phyloP scores from a whole-genome alignment of 73 alveolate species.

The Diophrys sp. region DNA sequence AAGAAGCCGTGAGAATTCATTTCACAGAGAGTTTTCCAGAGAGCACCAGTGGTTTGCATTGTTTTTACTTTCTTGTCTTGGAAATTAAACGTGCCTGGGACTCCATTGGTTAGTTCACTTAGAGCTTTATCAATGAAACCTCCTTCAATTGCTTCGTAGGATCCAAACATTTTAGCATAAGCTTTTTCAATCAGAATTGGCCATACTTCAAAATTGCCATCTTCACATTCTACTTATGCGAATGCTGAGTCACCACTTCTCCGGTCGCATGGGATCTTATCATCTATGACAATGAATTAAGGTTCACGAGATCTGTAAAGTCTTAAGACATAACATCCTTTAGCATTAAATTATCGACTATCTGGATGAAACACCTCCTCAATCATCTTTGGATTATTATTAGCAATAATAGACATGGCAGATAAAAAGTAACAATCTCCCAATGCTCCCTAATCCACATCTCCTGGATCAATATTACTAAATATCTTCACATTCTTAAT shows the following conservation, averaged over 20 bases:
- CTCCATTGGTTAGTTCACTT: conserved; percentile 67
- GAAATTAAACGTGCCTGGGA: conserved; percentile 30
- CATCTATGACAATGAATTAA: background rate
- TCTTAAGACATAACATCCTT: background rate
- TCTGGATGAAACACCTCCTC: conserved; percentile 8
- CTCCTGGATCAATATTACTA: conserved; percentile 42
- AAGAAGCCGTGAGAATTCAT: conserved; percentile 15
- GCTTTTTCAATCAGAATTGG: conserved; percentile 65
- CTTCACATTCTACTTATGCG: background rate
- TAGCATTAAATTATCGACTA: background rate
- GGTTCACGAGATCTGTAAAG: background rate
- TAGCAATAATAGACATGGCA: conserved; percentile 71
- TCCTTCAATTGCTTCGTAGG: conserved; percentile 65
- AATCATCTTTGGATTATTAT: conserved; percentile 25
- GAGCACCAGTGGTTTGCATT: conserved; percentile 27
- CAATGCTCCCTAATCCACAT: conserved; percentile 70
- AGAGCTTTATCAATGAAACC: conserved; percentile 73
- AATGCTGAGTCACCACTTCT: background rate
- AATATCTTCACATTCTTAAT: background rate
- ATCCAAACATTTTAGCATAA: conserved; percentile 74
- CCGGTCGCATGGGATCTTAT: background rate
- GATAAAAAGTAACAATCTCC: conserved; percentile 80
- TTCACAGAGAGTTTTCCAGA: conserved; percentile 32
- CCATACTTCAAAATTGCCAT: conserved; percentile 30
- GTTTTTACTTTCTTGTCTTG: conserved; percentile 20